Conservation (phyloP, 192 early-diverging fungal species). For the Phlyctochytrium planicorne region DNA sequence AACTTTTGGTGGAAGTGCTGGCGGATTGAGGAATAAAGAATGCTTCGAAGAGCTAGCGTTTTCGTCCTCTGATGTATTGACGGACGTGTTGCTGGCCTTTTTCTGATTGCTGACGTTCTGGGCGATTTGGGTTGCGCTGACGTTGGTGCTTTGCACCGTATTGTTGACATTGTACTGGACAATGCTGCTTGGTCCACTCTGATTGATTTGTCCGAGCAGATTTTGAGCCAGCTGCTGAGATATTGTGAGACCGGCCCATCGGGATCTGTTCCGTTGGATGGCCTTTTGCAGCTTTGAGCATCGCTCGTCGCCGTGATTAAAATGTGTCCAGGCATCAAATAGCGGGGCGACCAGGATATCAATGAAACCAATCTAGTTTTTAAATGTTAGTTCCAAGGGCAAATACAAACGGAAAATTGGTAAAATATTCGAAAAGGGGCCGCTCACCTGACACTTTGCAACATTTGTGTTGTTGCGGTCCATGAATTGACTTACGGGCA, state of each 20-base stretch:
- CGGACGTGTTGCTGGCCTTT: too few relatives aligned
- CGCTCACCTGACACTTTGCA: slow-evolving; percentile 52
- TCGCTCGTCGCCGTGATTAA: slow-evolving; percentile 35
- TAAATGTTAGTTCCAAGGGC: not conserved
- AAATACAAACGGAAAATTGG: not conserved
- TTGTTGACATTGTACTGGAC: too few relatives aligned
- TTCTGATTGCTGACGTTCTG: too few relatives aligned
- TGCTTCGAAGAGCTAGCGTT: too few relatives aligned
- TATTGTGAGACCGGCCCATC: slow-evolving; percentile 26
- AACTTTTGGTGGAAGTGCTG: too few relatives aligned
- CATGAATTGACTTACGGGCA: slow-evolving; percentile 57
- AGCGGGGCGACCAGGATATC: slow-evolving; percentile 59
- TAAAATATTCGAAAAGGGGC: not conserved
- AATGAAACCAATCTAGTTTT: slow-evolving; percentile 61
- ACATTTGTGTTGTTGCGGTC: slow-evolving; percentile 51
- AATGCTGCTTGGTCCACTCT: slow-evolving; percentile 11
- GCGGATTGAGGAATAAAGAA: too few relatives aligned
- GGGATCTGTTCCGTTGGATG: slow-evolving; percentile 28
- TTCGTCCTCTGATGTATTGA: too few relatives aligned
- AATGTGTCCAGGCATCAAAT: slow-evolving; percentile 54
- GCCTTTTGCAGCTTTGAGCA: slow-evolving; percentile 14
- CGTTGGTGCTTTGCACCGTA: too few relatives aligned
- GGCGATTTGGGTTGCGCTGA: too few relatives aligned
- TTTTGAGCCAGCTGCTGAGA: slow-evolving; percentile 18
- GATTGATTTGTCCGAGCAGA: not conserved